Conservation (phyloP, 1,139 yeast species). For the Candida sanyaensis region DNA sequence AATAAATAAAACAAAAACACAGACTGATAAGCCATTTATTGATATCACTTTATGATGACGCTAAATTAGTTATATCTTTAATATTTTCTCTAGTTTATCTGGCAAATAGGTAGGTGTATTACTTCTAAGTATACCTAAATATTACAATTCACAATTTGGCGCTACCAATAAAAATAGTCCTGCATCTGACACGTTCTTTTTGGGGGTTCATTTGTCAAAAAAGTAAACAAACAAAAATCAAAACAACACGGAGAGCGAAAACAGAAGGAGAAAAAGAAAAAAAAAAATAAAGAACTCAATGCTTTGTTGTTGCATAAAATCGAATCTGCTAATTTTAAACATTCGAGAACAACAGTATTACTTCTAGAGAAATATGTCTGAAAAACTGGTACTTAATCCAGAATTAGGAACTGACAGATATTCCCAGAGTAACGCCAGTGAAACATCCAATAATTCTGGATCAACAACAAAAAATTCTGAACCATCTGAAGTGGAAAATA, state of each 20-base stretch:
- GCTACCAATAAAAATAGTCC: neutral
- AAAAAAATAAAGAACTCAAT: too few relatives aligned
- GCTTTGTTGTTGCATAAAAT: too few relatives aligned
- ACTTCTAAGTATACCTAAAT: too few relatives aligned
- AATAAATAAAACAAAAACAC: too few relatives aligned
- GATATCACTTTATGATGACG: too few relatives aligned
- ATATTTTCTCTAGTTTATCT: too few relatives aligned
- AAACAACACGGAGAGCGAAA: neutral
- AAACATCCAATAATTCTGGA: conserved; percentile 1
- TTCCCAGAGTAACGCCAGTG: neutral
- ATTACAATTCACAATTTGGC: too few relatives aligned
- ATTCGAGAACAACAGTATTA: too few relatives aligned
- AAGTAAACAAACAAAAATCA: neutral
- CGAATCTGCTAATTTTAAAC: too few relatives aligned
- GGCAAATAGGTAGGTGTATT: too few relatives aligned
- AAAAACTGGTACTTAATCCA: neutral
- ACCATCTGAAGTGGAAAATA: conserved; percentile 1
- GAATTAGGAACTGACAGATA: neutral
- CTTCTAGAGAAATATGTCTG: neutral
- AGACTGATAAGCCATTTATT: too few relatives aligned
- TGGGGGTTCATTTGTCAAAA: neutral
- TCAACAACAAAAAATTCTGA: conserved; percentile 2
- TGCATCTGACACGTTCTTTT: neutral
- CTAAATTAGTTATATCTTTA: too few relatives aligned
- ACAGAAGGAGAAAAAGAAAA: neutral